Evolutionary conservation across 1,139 yeast genomes (phyloP).

Genomic region (Wickerhamomyces sp.): DNA sequence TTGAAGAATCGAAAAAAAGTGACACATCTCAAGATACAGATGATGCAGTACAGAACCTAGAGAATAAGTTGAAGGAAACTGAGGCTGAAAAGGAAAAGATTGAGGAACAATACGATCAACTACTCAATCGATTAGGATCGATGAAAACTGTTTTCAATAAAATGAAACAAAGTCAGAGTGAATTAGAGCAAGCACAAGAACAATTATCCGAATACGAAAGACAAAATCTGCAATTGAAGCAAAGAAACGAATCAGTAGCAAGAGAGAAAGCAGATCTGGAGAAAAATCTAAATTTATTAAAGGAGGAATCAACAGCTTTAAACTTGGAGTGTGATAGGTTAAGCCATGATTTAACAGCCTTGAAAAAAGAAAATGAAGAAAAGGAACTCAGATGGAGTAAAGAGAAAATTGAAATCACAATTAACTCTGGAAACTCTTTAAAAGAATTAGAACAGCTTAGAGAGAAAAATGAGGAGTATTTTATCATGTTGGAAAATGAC

Average conservation of each 20-base stretch:
- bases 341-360: conserved; percentile 42
- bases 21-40: neutral
- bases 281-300: conserved; percentile 35
- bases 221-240: conserved; percentile 31
- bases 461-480: conserved; percentile 45
- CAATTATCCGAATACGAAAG: conserved; percentile 32
- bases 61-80: conserved; percentile 34
- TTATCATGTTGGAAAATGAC: conserved; percentile 44
- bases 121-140: conserved; percentile 69
- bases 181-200: conserved; percentile 55
- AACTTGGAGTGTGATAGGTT: conserved; percentile 67
- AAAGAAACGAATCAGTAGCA: conserved; percentile 23
- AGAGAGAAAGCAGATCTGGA: conserved; percentile 30
- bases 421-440: neutral
- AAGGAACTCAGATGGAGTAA: conserved; percentile 39
- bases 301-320: conserved; percentile 49
- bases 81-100: conserved; percentile 60
- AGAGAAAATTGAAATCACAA: conserved; percentile 35
- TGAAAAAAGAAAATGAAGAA: conserved; percentile 43
- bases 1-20: conserved; percentile 11
- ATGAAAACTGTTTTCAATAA: conserved; percentile 75
- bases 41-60: conserved; percentile 23
- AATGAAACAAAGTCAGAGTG: conserved; percentile 73
- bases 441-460: conserved; percentile 27
- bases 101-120: conserved; percentile 68